phyloP scores from a whole-genome alignment of 257 asterid genomes.

The Ballota nigra region DNA sequence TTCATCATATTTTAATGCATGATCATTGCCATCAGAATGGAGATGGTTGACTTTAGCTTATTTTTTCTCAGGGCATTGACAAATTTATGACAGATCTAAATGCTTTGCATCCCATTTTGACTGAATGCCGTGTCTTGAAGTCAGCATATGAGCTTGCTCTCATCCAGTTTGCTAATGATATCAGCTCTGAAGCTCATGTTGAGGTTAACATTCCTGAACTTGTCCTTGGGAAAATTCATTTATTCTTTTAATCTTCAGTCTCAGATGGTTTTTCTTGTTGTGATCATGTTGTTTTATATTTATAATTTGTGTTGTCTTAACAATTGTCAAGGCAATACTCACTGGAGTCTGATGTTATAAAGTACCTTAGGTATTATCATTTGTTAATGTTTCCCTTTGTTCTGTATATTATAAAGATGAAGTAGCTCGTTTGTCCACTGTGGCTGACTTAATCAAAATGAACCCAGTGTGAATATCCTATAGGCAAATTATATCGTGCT shows the following conservation, averaged over 20 bases:
- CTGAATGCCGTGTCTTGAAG: slow-evolving; percentile 94
- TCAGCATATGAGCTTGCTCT: slow-evolving; percentile 71
- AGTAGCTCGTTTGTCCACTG: background rate
- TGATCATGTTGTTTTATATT: background rate
- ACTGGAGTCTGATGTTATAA: background rate
- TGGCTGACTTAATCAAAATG: background rate
- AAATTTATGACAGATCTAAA: slow-evolving; percentile 59
- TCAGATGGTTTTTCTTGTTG: slow-evolving; percentile 20
- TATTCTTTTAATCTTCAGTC: slow-evolving; percentile 14
- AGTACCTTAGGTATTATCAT: background rate
- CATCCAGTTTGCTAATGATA: slow-evolving; percentile 94
- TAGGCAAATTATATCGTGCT: background rate
- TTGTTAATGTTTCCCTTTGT: background rate
- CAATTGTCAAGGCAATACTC: background rate
- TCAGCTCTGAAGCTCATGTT: slow-evolving; percentile 98
- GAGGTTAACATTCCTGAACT: slow-evolving; percentile 55
- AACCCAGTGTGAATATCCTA: background rate
- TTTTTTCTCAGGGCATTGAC: slow-evolving; percentile 70
- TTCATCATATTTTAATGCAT: slow-evolving; percentile 13
- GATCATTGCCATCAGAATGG: slow-evolving; percentile 9
- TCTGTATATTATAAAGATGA: background rate
- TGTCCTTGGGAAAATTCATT: background rate
- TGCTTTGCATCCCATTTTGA: slow-evolving; percentile 81
- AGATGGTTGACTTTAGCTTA: slow-evolving; percentile 13
- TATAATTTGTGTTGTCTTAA: slow-evolving; percentile 1